These are phyloP conservation scores for Suhomyces bolitotheri DNA, from an alignment of 1,139 yeast genomes.

Conservation along the genomic window DNA sequence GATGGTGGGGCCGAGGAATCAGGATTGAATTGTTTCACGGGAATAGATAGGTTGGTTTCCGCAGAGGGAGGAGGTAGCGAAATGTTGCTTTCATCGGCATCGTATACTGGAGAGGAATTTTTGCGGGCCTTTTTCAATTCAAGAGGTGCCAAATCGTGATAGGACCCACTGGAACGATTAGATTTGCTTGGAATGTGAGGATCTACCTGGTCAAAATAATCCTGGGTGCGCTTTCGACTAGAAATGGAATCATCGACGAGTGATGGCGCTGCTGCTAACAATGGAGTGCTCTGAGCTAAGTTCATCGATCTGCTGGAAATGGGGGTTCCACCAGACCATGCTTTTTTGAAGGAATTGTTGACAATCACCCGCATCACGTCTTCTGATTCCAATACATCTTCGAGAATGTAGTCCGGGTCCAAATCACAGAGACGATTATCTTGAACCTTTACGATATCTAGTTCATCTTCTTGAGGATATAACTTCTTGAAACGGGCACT, in stretches of 20 bases:
- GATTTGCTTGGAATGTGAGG: slow-evolving; percentile 29
- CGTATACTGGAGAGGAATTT: slow-evolving; percentile 9
- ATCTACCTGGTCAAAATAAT: slow-evolving; percentile 31
- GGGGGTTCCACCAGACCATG: slow-evolving; percentile 7
- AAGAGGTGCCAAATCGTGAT: slow-evolving; percentile 10
- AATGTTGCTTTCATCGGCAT: slow-evolving; percentile 23
- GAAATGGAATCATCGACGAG: slow-evolving; percentile 16
- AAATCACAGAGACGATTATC: slow-evolving; percentile 68
- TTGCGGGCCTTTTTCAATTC: slow-evolving; percentile 11
- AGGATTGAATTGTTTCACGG: slow-evolving; percentile 17
- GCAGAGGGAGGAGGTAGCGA: slow-evolving; percentile 41
- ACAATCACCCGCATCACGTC: slow-evolving; percentile 58
- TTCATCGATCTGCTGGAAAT: slow-evolving; percentile 9
- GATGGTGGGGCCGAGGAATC: slow-evolving; percentile 11
- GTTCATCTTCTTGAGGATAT: slow-evolving; percentile 59
- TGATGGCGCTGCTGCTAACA: slow-evolving; percentile 15
- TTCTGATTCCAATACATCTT: slow-evolving; percentile 60
- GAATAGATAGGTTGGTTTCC: slow-evolving; percentile 25
- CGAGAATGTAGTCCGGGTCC: slow-evolving; percentile 69
- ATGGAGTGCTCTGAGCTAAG: slow-evolving; percentile 15
- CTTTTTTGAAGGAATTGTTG: slow-evolving; percentile 23
- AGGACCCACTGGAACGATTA: slow-evolving; percentile 7
- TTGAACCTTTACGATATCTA: slow-evolving; percentile 59
- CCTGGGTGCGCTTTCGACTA: slow-evolving; percentile 26
- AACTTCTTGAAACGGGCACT: slow-evolving; percentile 53